A percentile compares a stretch with the other conserved stretches of the same genome.
phyloP scores from a whole-genome alignment of 371 early-diverging fungal species.

The Mucor ambiguus region DNA sequence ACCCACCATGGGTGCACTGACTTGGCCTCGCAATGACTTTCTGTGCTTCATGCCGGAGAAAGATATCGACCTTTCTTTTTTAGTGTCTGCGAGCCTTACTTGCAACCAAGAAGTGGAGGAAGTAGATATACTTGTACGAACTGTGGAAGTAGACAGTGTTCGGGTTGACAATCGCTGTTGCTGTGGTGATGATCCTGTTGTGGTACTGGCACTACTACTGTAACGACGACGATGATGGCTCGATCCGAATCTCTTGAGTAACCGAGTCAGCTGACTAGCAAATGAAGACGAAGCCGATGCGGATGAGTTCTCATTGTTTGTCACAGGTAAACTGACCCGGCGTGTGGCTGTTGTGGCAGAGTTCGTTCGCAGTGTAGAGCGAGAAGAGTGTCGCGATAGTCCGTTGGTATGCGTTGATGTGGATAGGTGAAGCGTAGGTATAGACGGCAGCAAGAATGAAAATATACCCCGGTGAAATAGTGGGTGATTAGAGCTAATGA shows the following conservation, averaged over 20 bases:
- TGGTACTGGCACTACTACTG: not conserved
- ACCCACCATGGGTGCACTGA: constrained; percentile 15
- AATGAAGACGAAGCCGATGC: constrained; percentile 1
- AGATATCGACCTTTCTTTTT: not conserved
- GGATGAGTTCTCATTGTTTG: not conserved
- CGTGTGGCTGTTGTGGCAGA: not conserved
- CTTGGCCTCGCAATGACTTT: not conserved
- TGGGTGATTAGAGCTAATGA: constrained; percentile 24
- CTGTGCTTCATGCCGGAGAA: constrained; percentile 8
- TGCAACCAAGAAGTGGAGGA: constrained; percentile 19
- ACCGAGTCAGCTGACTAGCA: not conserved
- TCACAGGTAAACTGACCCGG: not conserved
- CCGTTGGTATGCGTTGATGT: constrained; percentile 11
- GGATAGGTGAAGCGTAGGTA: constrained; percentile 11
- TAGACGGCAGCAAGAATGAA: constrained; percentile 22
- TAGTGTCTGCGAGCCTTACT: not conserved
- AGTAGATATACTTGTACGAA: not conserved
- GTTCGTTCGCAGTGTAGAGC: constrained; percentile 8
- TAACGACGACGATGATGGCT: not conserved
- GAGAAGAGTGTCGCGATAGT: constrained; percentile 21
- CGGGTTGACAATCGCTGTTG: constrained; percentile 3
- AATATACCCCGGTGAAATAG: constrained; percentile 21
- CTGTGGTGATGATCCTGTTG: not conserved
- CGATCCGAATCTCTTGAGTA: constrained; percentile 6
- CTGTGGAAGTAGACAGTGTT: constrained; percentile 12